Base-by-base conservation (phyloP, 1,139 yeast species). In the Yamadazyma membranifaciens region DNA sequence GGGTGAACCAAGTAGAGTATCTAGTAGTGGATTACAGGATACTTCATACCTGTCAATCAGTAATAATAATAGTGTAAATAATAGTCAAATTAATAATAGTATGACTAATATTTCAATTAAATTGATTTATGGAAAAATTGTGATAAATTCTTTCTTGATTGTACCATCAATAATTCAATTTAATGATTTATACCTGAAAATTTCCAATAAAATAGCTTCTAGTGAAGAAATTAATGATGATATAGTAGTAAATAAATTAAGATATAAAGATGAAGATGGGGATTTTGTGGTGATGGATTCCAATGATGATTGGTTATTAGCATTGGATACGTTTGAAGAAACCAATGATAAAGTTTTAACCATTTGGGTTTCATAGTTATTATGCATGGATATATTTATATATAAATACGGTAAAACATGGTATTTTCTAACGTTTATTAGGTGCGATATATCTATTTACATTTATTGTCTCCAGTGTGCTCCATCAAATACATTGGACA, bases 261-360 rank as follows among this genome's bases (percentile, higher is more conserved):
- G 84, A 60, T 92, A 89, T 57, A 83, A 82, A 59, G 98, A 92
- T 63, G 98, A 92, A 62, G 98, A 92, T 59, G 97, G 95, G 14
- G 98, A 92, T 60, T 85, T 81, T 60, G 95, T 92, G 37, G 82
- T 87, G 39, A 80, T 92, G 66, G 88, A 83, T 54, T 80, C 91
- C 33, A 87, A 85, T 48, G 98, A 91, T 43, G 78, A 92, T 59
- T 78, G 83, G 83, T 54, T 56, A 22, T 67, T 78, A 46, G 82
- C 81, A 3, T 63, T 73, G 40, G 81, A 76, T 46, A 73, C 75
- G 76, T 59, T 76, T 31, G 73, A 70, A 22, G 80, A 76, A 42
- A 50, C 67, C 32, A 54, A 42, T 36, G 65, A 59, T 27, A 69
- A 66, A 43, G 62, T 65, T 27, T 59, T 71, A 47, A 69, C 71